Conservation (phyloP, 305 asterid species). For the Vinca major region DNA sequence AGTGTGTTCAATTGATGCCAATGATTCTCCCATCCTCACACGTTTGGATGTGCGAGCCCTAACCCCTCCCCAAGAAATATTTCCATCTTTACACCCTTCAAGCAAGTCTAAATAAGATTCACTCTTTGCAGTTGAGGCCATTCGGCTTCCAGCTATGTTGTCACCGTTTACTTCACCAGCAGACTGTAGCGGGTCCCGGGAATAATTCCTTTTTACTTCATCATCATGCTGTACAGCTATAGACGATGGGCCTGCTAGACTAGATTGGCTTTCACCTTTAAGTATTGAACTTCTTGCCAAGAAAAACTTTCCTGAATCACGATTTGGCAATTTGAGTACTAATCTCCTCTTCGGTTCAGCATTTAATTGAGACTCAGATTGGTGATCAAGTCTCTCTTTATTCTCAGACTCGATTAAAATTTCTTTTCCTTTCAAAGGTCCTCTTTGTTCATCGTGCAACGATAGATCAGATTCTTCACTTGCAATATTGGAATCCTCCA, state of each 20-base stretch:
- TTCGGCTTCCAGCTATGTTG: conserved; percentile 32
- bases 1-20: conserved; percentile 30
- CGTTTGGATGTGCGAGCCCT: conserved; percentile 78
- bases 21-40: conserved; percentile 50
- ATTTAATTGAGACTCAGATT: conserved; percentile 39
- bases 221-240: conserved; percentile 27
- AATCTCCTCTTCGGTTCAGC: conserved; percentile 56
- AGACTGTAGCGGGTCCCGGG: conserved; percentile 26
- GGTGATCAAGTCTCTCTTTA: conserved; percentile 29
- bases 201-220: conserved; percentile 20
- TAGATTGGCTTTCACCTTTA: conserved; percentile 26
- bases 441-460: conserved; percentile 39
- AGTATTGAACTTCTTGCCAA: conserved; percentile 24
- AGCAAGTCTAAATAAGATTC: conserved; percentile 48
- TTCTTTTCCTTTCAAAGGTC: conserved; percentile 68
- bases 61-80: conserved; percentile 86
- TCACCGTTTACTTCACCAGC: conserved; percentile 31
- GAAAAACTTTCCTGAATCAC: conserved; percentile 42
- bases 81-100: conserved; percentile 60
- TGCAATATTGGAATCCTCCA: conserved; percentile 51
- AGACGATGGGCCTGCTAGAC: conserved; percentile 46
- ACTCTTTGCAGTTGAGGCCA: conserved; percentile 23
- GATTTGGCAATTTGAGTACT: conserved; percentile 75
- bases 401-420: conserved; percentile 37
- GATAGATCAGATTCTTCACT: conserved; percentile 78